These are phyloP conservation scores for Mycena filopes DNA, from an alignment of 768 basidiomycete genomes.

Conservation along the genomic window DNA sequence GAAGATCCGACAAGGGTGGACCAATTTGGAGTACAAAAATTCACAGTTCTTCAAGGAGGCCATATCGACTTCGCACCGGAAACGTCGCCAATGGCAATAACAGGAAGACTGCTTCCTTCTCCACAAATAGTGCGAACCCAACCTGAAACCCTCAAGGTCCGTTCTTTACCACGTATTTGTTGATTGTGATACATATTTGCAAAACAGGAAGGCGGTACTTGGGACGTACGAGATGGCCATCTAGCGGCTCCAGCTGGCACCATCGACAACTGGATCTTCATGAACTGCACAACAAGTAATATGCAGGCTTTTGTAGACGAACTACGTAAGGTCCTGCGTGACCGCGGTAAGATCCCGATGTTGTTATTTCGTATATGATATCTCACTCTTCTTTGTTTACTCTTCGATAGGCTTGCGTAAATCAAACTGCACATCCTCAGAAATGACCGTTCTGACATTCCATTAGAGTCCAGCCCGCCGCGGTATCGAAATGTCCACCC, in stretches of 20 bases:
- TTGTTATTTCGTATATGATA: background rate
- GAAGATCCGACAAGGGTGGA: background rate
- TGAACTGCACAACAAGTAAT: background rate
- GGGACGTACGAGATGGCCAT: background rate
- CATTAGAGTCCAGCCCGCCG: background rate
- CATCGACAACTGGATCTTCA: background rate
- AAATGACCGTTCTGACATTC: background rate
- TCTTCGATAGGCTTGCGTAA: background rate
- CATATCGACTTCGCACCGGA: background rate
- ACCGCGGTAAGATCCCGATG: conserved; percentile 1
- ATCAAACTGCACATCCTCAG: background rate
- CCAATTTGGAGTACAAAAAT: background rate
- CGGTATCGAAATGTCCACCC: background rate
- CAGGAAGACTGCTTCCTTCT: background rate
- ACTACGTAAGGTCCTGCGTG: background rate
- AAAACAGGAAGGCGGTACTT: background rate
- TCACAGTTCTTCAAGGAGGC: conserved; percentile 2
- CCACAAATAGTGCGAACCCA: background rate
- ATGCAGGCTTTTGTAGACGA: background rate
- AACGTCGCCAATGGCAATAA: background rate
- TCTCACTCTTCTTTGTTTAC: background rate
- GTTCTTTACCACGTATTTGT: too few species aligned
- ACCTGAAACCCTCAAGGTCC: background rate
- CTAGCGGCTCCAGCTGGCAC: background rate
- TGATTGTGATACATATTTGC: too few species aligned